phyloP scores from a whole-genome alignment of 2,329 filamentous ascomycete species.

The Paramyrothecium roridum region DNA sequence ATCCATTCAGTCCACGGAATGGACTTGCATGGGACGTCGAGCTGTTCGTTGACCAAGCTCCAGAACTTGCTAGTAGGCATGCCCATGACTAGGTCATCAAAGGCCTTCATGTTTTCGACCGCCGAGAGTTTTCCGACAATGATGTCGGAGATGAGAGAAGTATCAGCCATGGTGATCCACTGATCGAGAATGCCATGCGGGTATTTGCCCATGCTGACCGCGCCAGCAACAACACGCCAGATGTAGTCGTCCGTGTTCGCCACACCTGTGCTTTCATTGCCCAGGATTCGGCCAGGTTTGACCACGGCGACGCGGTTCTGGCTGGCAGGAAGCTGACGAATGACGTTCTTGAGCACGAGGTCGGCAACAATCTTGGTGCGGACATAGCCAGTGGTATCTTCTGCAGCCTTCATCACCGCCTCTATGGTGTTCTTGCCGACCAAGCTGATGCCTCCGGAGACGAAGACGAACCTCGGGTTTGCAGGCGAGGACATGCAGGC shows the following conservation, averaged over 20 bases:
- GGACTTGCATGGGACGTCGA: conserved; percentile 7
- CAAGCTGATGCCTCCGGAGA: conserved; percentile 15
- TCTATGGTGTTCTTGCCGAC: not conserved
- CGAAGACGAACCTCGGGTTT: conserved; percentile 14
- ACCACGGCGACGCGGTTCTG: conserved; percentile 12
- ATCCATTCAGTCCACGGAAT: conserved; percentile 11
- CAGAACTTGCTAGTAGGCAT: conserved; percentile 13
- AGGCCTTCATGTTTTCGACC: not conserved
- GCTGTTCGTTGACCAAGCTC: conserved; percentile 10
- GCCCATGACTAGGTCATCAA: conserved; percentile 8
- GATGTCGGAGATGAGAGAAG: conserved; percentile 7
- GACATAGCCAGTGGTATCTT: conserved; percentile 5
- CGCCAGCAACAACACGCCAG: conserved; percentile 6
- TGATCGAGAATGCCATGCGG: conserved; percentile 6
- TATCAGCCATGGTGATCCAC: conserved; percentile 13
- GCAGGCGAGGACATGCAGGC: conserved; percentile 7
- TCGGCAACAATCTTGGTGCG: conserved; percentile 13
- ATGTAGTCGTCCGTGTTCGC: conserved; percentile 6
- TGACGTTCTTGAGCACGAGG: conserved; percentile 5
- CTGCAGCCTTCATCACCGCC: not conserved
- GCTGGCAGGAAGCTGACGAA: not conserved
- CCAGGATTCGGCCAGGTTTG: conserved; percentile 10
- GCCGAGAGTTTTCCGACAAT: conserved; percentile 7
- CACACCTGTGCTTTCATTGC: not conserved
- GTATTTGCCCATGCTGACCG: conserved; percentile 2